A percentile compares a stretch with the other conserved stretches of the same genome.
These are phyloP conservation scores for Colletotrichum costaricense DNA, from an alignment of 2,329 filamentous ascomycete species.

Conservation along the genomic window DNA sequence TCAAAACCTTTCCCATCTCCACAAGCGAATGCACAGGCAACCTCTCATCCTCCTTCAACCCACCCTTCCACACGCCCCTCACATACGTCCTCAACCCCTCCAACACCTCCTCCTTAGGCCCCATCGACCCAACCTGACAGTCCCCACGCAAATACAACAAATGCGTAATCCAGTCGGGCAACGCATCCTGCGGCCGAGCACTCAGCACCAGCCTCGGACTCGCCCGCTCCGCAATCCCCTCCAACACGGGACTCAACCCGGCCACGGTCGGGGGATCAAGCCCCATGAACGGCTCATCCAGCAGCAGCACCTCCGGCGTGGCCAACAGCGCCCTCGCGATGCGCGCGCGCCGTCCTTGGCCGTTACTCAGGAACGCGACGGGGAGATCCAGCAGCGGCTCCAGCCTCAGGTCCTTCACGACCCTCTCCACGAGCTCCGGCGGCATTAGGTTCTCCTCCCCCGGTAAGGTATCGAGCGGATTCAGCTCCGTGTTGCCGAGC, in stretches of 20 bases:
- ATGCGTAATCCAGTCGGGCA: constrained; percentile 93
- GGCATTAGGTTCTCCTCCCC: constrained; percentile 60
- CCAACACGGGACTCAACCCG: constrained; percentile 77
- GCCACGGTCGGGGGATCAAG: constrained; percentile 86
- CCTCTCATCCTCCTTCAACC: constrained; percentile 56
- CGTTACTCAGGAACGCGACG: constrained; percentile 91
- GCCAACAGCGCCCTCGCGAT: constrained; percentile 88
- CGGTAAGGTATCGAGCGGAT: constrained; percentile 68
- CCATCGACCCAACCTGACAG: constrained; percentile 74
- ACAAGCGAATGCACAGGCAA: constrained; percentile 60
- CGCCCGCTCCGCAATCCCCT: constrained; percentile 72
- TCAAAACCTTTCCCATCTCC: constrained; percentile 62
- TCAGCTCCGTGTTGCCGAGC: constrained; percentile 84
- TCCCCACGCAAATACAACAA: constrained; percentile 77
- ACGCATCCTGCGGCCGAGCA: constrained; percentile 83
- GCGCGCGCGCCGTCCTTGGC: constrained; percentile 86
- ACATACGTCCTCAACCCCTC: constrained; percentile 62
- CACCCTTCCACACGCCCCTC: constrained; percentile 57
- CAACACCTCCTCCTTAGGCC: constrained; percentile 72
- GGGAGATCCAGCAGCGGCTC: constrained; percentile 79
- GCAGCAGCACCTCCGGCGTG: constrained; percentile 81
- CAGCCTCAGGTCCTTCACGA: constrained; percentile 78
- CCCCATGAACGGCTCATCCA: constrained; percentile 97
- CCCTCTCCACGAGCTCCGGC: constrained; percentile 63
- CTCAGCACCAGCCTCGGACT: constrained; percentile 81